These are phyloP conservation scores for Anthracocystis setariae DNA, from an alignment of 1,284 basidiomycete genomes.

Conservation along the genomic window DNA sequence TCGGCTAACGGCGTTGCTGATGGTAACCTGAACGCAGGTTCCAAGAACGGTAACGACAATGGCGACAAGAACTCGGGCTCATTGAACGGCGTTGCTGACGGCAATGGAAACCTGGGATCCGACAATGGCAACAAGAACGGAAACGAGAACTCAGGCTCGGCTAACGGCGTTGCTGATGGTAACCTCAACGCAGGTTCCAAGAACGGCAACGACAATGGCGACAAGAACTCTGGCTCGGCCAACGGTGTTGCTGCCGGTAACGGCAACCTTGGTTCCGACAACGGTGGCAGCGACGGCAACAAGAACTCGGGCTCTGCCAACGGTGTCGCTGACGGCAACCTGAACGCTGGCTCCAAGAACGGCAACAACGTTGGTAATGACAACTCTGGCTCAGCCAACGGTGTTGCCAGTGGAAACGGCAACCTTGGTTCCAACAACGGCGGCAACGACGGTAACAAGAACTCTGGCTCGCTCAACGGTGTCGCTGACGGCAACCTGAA, in stretches of 20 bases:
- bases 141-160: constrained; percentile 16
- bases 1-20: constrained; percentile 8
- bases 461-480: constrained; percentile 18
- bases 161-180: constrained; percentile 27
- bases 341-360: constrained; percentile 10
- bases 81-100: constrained; percentile 6
- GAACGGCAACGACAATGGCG: constrained; percentile 27
- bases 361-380: constrained; percentile 10
- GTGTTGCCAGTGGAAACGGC: constrained; percentile 12
- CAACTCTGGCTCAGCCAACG: constrained; percentile 9
- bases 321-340: constrained; percentile 11
- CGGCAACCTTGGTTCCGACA: constrained; percentile 11
- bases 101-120: constrained; percentile 20
- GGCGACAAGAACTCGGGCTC: constrained; percentile 19
- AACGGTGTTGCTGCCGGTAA: constrained; percentile 12
- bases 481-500: constrained; percentile 24
- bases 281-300: constrained; percentile 14
- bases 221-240: constrained; percentile 10
- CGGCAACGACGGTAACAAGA: constrained; percentile 17
- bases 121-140: constrained; percentile 28
- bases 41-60: constrained; percentile 20
- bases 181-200: constrained; percentile 15
- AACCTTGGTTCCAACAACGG: constrained; percentile 24
- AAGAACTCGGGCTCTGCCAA: constrained; percentile 6
- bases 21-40: constrained; percentile 17